phyloP scores from a whole-genome alignment of 2,329 filamentous ascomycete species.

The Bimuria novae-zelandiae region DNA sequence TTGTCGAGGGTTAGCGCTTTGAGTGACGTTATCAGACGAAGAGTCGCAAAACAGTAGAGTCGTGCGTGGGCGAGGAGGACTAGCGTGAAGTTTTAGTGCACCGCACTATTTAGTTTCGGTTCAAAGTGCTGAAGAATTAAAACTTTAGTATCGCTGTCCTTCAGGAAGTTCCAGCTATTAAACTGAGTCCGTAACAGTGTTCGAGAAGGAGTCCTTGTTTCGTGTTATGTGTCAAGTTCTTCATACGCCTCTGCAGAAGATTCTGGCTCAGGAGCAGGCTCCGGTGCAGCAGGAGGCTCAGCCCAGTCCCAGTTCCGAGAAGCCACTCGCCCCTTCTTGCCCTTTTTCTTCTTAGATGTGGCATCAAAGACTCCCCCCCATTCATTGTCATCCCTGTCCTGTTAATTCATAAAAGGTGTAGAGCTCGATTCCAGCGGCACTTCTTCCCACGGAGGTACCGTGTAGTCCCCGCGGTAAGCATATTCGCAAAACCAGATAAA shows the following conservation, averaged over 20 bases:
- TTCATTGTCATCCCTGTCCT: neutral
- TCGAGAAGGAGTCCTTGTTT: conserved; percentile 20
- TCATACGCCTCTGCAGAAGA: neutral
- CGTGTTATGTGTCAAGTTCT: no score
- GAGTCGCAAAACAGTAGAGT: conserved; percentile 33
- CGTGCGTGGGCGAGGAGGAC: conserved; percentile 37
- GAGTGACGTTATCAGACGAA: conserved; percentile 28
- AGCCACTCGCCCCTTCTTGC: no score
- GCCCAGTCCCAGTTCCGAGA: no score
- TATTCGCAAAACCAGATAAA: conserved; percentile 30
- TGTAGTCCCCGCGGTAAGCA: conserved; percentile 30
- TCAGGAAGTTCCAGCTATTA: conserved; percentile 18
- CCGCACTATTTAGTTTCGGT: conserved; percentile 7
- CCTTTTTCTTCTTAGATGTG: conserved; percentile 10
- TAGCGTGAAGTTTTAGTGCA: conserved; percentile 22
- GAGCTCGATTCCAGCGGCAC: neutral
- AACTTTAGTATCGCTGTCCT: neutral
- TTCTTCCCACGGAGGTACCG: conserved; percentile 19
- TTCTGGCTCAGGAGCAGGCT: conserved; percentile 10
- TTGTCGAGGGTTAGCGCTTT: conserved; percentile 30
- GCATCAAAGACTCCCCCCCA: neutral
- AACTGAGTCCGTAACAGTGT: conserved; percentile 20
- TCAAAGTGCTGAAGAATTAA: conserved; percentile 1
- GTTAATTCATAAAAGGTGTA: conserved; percentile 2
- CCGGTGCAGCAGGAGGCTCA: no score